These are phyloP conservation scores for Arthromyces matolae DNA, from an alignment of 768 basidiomycete genomes.

Conservation along the genomic window DNA sequence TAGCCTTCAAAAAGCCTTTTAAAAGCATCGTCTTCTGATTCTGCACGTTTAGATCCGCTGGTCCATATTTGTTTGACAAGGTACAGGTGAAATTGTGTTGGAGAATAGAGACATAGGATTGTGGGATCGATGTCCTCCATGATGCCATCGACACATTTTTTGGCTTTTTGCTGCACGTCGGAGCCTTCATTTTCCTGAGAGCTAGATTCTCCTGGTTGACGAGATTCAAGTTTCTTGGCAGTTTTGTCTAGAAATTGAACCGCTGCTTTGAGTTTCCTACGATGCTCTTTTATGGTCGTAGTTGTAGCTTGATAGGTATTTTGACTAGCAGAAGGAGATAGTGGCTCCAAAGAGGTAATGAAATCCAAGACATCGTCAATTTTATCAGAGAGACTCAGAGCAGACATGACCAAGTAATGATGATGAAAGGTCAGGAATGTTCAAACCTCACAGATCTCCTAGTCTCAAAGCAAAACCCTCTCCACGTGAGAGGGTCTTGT, in stretches of 20 bases:
- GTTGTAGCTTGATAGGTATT: background rate
- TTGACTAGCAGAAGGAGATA: background rate
- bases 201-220: too few relatives aligned
- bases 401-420: too few relatives aligned
- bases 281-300: background rate
- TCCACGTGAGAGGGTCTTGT: too few relatives aligned
- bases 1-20: background rate
- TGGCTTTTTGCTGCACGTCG: background rate
- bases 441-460: too few relatives aligned
- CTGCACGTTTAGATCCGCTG: background rate
- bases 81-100: background rate
- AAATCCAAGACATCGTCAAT: background rate
- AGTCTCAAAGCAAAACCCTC: too few relatives aligned
- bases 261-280: background rate
- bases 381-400: background rate
- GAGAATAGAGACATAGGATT: too few relatives aligned
- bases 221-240: too few relatives aligned
- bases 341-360: background rate
- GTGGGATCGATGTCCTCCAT: background rate
- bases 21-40: background rate
- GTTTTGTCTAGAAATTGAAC: background rate
- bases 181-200: too few relatives aligned
- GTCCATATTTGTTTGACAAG: background rate
- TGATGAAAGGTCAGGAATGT: too few relatives aligned
- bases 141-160: background rate